Percentiles rank a stretch among this genome's conserved stretches.
Evolutionary conservation across 345 rosid genomes (phyloP).

Genomic region (Camelina hispida): DNA sequence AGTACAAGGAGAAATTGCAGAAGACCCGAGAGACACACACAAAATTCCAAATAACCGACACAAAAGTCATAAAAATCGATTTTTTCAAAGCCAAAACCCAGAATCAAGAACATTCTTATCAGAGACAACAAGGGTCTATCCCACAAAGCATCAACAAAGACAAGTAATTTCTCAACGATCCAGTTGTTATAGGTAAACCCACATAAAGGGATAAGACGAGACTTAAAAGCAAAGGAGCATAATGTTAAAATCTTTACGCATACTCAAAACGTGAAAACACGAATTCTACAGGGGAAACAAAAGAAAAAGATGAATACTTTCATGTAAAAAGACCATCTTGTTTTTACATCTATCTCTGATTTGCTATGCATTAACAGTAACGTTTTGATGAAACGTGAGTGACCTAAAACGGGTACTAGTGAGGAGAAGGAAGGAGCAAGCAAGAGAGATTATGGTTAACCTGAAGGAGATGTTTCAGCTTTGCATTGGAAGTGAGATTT

Average conservation of each 20-base stretch:
- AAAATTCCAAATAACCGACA: conserved; percentile 14
- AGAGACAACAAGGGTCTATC: conserved; percentile 1
- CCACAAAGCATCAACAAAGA: conserved; percentile 25
- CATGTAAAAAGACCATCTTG: conserved; percentile 31
- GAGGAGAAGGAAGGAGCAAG: neutral
- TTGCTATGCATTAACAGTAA: conserved; percentile 30
- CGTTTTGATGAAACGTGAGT: conserved; percentile 32
- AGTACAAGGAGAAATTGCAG: neutral
- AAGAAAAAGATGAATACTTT: conserved; percentile 44
- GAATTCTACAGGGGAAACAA: conserved; percentile 19
- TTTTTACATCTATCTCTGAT: conserved; percentile 29
- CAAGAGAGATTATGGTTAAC: conserved; percentile 9
- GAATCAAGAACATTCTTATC: conserved; percentile 36
- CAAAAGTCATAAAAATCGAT: neutral
- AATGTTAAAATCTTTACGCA: conserved; percentile 33
- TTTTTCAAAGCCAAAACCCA: conserved; percentile 17
- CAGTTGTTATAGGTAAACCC: conserved; percentile 34
- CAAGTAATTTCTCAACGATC: conserved; percentile 46
- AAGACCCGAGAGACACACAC: conserved; percentile 14
- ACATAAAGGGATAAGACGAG: conserved; percentile 36
- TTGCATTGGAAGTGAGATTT: conserved; percentile 37
- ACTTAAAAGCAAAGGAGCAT: conserved; percentile 23
- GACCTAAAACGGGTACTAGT: conserved; percentile 7
- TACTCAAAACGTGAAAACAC: conserved; percentile 45
- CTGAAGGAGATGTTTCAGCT: conserved; percentile 29